These are phyloP conservation scores for Cryptosporidium canis DNA, from an alignment of 169 alveolate genomes.

Conservation along the genomic window DNA sequence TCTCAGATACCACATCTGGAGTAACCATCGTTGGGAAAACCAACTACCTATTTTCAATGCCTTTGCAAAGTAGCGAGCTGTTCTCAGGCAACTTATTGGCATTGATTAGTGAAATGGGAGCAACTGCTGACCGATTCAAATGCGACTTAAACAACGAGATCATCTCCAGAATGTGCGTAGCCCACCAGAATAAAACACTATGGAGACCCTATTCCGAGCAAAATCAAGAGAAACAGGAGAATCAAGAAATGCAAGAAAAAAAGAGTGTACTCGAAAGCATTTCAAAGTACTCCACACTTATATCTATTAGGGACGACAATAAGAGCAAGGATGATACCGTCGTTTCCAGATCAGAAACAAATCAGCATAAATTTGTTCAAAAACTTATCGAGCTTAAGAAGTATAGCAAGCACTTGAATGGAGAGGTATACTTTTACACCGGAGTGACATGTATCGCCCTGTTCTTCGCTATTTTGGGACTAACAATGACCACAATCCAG, in stretches of 20 bases:
- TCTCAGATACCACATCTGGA: constrained; percentile 73
- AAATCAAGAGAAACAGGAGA: constrained; percentile 9
- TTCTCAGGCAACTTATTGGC: constrained; percentile 67
- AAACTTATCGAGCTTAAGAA: background rate
- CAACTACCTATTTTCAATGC: constrained; percentile 80
- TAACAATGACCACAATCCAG: constrained; percentile 23
- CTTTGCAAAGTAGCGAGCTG: constrained; percentile 75
- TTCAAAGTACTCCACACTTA: background rate
- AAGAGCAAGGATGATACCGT: background rate
- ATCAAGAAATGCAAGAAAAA: background rate
- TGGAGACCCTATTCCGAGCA: constrained; percentile 26
- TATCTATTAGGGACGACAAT: background rate
- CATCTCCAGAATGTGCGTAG: constrained; percentile 27
- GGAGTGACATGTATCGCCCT: background rate
- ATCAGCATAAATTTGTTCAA: background rate
- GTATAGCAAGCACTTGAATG: background rate
- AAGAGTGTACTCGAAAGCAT: background rate
- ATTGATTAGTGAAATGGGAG: constrained; percentile 71
- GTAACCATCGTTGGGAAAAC: constrained; percentile 81
- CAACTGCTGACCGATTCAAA: constrained; percentile 19
- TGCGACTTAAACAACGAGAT: constrained; percentile 22
- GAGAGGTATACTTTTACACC: background rate
- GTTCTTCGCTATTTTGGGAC: constrained; percentile 16
- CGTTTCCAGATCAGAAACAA: background rate
- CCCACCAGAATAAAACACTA: constrained; percentile 4